phyloP scores from a whole-genome alignment of 768 basidiomycete species.

The Kwoniella sp. region DNA sequence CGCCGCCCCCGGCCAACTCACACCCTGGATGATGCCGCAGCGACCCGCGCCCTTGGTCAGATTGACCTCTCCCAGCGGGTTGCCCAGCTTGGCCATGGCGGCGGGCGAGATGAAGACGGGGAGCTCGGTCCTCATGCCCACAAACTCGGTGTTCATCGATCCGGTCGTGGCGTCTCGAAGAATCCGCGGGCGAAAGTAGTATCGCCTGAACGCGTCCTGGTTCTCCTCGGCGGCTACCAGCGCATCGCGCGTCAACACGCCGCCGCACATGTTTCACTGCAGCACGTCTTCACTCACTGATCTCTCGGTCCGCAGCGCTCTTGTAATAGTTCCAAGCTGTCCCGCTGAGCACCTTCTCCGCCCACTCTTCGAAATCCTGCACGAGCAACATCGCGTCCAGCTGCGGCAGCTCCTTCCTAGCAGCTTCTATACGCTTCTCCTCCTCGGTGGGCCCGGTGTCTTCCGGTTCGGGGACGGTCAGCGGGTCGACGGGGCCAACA shows the following conservation, averaged over 20 bases:
- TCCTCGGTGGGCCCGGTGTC: slow-evolving; percentile 41
- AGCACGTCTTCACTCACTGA: slow-evolving; percentile 26
- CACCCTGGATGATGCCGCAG: slow-evolving; percentile 68
- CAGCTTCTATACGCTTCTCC: slow-evolving; percentile 43
- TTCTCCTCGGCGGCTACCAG: slow-evolving; percentile 41
- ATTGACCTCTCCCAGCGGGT: slow-evolving; percentile 79
- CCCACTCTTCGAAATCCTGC: slow-evolving; percentile 51
- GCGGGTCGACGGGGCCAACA: slow-evolving; percentile 50
- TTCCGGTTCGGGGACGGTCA: slow-evolving; percentile 29
- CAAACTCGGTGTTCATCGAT: slow-evolving; percentile 30
- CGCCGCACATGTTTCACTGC: not conserved
- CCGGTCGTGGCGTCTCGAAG: slow-evolving; percentile 24
- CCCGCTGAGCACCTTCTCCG: slow-evolving; percentile 48
- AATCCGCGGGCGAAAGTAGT: slow-evolving; percentile 48
- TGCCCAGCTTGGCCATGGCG: slow-evolving; percentile 60
- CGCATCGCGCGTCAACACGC: not conserved
- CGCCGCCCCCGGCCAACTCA: no score
- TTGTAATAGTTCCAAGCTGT: slow-evolving; percentile 53
- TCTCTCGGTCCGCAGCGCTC: slow-evolving; percentile 43
- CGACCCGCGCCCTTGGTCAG: slow-evolving; percentile 66
- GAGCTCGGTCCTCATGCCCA: slow-evolving; percentile 35
- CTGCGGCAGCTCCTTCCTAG: slow-evolving; percentile 40
- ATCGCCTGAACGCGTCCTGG: slow-evolving; percentile 44
- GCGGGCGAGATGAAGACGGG: slow-evolving; percentile 48
- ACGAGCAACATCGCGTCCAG: slow-evolving; percentile 49